A percentile compares a stretch with the other conserved stretches of the same genome.
Conservation (phyloP, 116 monocot species). For the Papilionanthe hybrid region DNA sequence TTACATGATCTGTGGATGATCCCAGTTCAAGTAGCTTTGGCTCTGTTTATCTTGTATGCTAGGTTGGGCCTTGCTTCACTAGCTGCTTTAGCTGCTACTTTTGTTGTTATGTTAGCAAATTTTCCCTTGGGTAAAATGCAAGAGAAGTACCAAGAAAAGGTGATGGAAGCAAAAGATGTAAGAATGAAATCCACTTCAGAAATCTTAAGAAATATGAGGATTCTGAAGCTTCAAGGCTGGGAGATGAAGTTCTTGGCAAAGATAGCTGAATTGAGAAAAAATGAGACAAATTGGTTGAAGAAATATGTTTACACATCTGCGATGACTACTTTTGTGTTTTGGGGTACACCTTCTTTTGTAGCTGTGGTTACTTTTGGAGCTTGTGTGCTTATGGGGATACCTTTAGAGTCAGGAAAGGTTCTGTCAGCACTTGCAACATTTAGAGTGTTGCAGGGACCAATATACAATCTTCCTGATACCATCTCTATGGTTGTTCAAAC, state of each 20-base stretch:
- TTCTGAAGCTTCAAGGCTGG: slow-evolving; percentile 73
- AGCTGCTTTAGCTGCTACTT: slow-evolving; percentile 30
- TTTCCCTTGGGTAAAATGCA: slow-evolving; percentile 31
- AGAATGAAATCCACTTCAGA: slow-evolving; percentile 59
- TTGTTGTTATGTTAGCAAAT: slow-evolving; percentile 35
- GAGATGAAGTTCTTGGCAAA: slow-evolving; percentile 47
- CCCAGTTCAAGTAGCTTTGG: slow-evolving; percentile 29
- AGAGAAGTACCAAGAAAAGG: slow-evolving; percentile 33
- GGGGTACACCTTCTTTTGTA: slow-evolving; percentile 56
- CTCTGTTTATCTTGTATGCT: slow-evolving; percentile 29
- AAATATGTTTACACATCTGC: slow-evolving; percentile 39
- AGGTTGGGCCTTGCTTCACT: slow-evolving; percentile 38
- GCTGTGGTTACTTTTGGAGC: slow-evolving; percentile 44
- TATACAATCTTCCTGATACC: slow-evolving; percentile 44
- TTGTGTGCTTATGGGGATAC: slow-evolving; percentile 34
- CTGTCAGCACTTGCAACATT: slow-evolving; percentile 62
- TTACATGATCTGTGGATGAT: slow-evolving; percentile 41
- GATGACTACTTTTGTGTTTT: slow-evolving; percentile 24
- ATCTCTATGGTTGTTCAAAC: slow-evolving; percentile 39
- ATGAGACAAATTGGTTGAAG: slow-evolving; percentile 46
- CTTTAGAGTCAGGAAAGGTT: slow-evolving; percentile 45
- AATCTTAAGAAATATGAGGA: slow-evolving; percentile 53
- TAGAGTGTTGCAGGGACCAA: slow-evolving; percentile 38
- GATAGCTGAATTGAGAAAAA: slow-evolving; percentile 33
- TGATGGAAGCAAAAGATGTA: slow-evolving; percentile 52